Conservation (phyloP, 2,329 filamentous ascomycete species). For the Pseudonectria foliicola region DNA sequence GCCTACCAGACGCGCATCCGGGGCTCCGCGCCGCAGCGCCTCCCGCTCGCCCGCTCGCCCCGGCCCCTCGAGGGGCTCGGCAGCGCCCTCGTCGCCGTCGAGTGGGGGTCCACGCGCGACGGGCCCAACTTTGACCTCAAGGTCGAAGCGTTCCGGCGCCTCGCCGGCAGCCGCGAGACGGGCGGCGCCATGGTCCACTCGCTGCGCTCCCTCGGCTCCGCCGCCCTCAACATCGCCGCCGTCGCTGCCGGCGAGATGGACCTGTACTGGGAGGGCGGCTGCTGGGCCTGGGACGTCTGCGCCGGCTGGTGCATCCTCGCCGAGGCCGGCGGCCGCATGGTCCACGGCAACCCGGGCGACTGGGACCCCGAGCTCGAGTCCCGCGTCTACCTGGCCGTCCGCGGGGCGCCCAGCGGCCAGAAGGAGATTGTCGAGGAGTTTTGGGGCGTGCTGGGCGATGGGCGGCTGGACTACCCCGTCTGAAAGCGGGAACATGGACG, state of each 20-base stretch:
- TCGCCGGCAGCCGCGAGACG: constrained; percentile 49
- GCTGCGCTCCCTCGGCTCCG: constrained; percentile 62
- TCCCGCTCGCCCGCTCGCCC: constrained; percentile 39
- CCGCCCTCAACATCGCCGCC: constrained; percentile 67
- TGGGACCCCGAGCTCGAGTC: constrained; percentile 58
- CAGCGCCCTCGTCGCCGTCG: constrained; percentile 58
- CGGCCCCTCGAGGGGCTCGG: constrained; percentile 54
- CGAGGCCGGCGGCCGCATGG: constrained; percentile 69
- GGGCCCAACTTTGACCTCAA: constrained; percentile 68
- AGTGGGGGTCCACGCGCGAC: constrained; percentile 65
- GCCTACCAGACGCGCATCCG: constrained; percentile 48
- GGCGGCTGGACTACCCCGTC: constrained; percentile 40
- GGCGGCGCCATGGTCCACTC: constrained; percentile 73
- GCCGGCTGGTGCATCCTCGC: constrained; percentile 70
- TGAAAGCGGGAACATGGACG: constrained; percentile 2
- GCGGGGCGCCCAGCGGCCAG: constrained; percentile 53
- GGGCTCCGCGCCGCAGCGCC: constrained; percentile 28
- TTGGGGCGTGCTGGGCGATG: constrained; percentile 52
- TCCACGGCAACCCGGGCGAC: constrained; percentile 63
- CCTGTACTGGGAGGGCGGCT: constrained; percentile 75
- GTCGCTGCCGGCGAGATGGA: constrained; percentile 67
- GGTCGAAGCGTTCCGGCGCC: constrained; percentile 54
- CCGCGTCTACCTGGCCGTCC: constrained; percentile 55
- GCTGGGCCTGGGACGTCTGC: constrained; percentile 81
- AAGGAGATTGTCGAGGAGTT: constrained; percentile 57